Evolutionary conservation across 176 grass and related monocot genomes (phyloP).

Genomic region (Carex pumila): DNA sequence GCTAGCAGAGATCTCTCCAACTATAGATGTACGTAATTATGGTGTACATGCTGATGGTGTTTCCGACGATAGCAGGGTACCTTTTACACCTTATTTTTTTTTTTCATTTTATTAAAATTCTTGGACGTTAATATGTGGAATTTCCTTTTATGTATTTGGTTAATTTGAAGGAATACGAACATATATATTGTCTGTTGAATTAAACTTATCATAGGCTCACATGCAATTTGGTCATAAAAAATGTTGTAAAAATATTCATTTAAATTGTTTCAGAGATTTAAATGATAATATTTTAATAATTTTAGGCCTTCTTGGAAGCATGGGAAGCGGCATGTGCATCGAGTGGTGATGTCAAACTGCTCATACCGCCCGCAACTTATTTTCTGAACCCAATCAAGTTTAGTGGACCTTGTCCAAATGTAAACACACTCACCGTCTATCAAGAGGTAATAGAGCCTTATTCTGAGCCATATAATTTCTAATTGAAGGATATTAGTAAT

Average conservation of each 20-base stretch:
- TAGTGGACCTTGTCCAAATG: conserved; percentile 39
- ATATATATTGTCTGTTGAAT: not conserved
- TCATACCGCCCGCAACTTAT: conserved; percentile 30
- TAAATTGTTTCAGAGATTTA: not conserved
- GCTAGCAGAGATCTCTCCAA: not conserved
- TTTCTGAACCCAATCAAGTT: conserved; percentile 36
- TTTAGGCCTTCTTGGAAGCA: conserved; percentile 32
- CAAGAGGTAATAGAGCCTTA: conserved; percentile 30
- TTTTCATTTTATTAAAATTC: not conserved
- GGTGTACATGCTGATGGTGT: conserved; percentile 32
- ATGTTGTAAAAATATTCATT: not conserved
- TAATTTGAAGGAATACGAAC: not conserved
- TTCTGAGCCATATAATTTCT: not conserved
- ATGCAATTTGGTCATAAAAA: not conserved
- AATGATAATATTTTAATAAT: not conserved
- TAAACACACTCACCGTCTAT: conserved; percentile 31
- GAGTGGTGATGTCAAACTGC: conserved; percentile 30
- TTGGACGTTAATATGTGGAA: not conserved
- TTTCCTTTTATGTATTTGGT: too few species aligned
- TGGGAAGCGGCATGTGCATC: conserved; percentile 39
- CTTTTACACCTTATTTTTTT: not conserved
- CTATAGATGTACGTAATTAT: conserved; percentile 29
- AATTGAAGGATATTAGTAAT: not conserved
- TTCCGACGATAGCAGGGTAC: conserved; percentile 32
- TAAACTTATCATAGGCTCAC: not conserved